Percentiles rank a stretch among this genome's conserved stretches.
Conservation (phyloP, 371 early-diverging fungal species). For the Batkoa obscura region DNA sequence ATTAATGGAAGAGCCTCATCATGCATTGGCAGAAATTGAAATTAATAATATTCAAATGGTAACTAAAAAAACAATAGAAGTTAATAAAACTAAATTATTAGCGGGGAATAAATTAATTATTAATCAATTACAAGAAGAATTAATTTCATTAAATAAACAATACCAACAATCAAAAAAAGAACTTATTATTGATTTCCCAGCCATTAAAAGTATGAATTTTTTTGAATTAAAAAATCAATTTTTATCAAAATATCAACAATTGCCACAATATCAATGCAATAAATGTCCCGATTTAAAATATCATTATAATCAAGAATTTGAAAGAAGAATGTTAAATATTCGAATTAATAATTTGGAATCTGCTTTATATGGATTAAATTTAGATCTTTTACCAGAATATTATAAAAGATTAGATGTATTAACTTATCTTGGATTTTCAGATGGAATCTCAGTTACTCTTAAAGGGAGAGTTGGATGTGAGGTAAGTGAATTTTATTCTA, state of each 20-base stretch:
- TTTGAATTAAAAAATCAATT: neutral
- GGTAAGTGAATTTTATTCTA: conserved; percentile 28
- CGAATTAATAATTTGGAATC: conserved; percentile 53
- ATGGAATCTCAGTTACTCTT: conserved; percentile 72
- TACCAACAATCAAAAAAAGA: too few relatives aligned
- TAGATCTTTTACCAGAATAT: conserved; percentile 84
- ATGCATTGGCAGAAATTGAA: too few relatives aligned
- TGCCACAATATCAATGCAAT: conserved; percentile 51
- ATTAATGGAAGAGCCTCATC: too few relatives aligned
- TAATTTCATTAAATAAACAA: too few relatives aligned
- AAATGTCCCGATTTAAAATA: conserved; percentile 56
- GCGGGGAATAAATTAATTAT: too few relatives aligned
- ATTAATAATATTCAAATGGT: too few relatives aligned
- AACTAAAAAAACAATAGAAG: too few relatives aligned
- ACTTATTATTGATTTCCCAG: neutral
- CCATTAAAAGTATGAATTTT: neutral
- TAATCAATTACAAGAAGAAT: too few relatives aligned
- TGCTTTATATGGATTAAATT: conserved; percentile 72
- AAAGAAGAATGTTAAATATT: conserved; percentile 34
- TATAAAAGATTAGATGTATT: conserved; percentile 71
- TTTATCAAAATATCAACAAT: conserved; percentile 18
- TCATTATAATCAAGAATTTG: conserved; percentile 47
- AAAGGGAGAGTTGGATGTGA: conserved; percentile 99
- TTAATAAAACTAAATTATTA: too few relatives aligned
- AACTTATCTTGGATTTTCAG: conserved; percentile 53